Conservation (phyloP, 345 rosid genomes). For the Acer saccharum region DNA sequence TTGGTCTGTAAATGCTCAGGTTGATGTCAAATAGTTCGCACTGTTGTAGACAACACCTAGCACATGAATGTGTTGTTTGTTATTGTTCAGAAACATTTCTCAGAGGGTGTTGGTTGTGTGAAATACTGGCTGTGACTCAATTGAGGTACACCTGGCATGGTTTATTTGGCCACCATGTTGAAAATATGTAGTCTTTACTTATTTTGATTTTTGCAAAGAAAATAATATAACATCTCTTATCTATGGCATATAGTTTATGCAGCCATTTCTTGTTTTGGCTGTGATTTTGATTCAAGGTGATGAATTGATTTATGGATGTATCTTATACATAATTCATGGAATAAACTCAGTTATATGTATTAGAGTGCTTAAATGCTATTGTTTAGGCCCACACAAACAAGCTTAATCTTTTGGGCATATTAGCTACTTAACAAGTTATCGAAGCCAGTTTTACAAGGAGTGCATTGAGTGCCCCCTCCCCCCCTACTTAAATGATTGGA, state of each 20-base stretch:
- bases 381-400: neutral
- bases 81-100: neutral
- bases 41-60: neutral
- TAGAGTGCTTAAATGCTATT: neutral
- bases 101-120: neutral
- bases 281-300: neutral
- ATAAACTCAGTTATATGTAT: neutral
- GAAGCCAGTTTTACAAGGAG: neutral
- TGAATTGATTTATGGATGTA: neutral
- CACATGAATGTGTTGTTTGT: neutral
- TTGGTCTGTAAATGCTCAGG: constrained; percentile 11
- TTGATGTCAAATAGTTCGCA: neutral
- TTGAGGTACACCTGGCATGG: neutral
- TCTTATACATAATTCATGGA: neutral
- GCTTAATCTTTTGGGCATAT: neutral
- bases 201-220: neutral
- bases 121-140: neutral
- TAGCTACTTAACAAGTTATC: neutral
- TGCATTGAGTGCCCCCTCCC: neutral
- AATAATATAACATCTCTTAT: neutral
- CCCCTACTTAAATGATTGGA: neutral
- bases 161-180: neutral
- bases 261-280: neutral
- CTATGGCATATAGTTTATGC: neutral
- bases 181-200: neutral